Percentiles rank a stretch among this genome's conserved stretches.
phyloP scores from a whole-genome alignment of 805 yeast species.

The Phaffomyces thermotolerans region DNA sequence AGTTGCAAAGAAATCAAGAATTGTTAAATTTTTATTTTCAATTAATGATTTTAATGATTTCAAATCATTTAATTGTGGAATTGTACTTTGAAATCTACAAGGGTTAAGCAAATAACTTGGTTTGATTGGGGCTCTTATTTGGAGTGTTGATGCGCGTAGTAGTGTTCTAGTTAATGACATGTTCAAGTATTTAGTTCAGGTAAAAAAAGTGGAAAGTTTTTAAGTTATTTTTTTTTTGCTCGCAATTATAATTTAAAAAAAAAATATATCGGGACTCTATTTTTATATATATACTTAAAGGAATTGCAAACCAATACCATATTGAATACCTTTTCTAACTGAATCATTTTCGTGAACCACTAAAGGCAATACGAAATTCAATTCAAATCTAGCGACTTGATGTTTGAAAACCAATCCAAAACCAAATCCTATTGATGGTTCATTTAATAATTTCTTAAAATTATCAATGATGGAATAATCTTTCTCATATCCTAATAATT shows the following conservation, averaged over 20 bases:
- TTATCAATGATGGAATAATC: constrained; percentile 15
- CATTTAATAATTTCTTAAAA: constrained; percentile 24
- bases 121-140: constrained; percentile 2
- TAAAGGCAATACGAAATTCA: constrained; percentile 57
- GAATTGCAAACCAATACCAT: constrained; percentile 57
- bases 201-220: no score
- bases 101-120: neutral
- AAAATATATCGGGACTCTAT: no score
- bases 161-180: constrained; percentile 9
- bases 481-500: constrained; percentile 36
- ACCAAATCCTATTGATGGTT: constrained; percentile 50
- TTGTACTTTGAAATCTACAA: constrained; percentile 15
- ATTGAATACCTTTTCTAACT: constrained; percentile 57
- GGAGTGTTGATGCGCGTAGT: constrained; percentile 4
- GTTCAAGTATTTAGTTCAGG: neutral
- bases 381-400: constrained; percentile 61
- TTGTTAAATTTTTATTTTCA: constrained; percentile 33
- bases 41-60: constrained; percentile 31
- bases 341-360: constrained; percentile 43
- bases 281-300: constrained; percentile 26
- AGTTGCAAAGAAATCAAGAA: constrained; percentile 62
- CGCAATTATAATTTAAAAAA: no score
- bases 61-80: constrained; percentile 29
- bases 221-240: no score
- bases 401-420: constrained; percentile 54